Evolutionary conservation across 2,329 filamentous ascomycete species (phyloP).

Genomic region (Calonectria hongkongensis): DNA sequence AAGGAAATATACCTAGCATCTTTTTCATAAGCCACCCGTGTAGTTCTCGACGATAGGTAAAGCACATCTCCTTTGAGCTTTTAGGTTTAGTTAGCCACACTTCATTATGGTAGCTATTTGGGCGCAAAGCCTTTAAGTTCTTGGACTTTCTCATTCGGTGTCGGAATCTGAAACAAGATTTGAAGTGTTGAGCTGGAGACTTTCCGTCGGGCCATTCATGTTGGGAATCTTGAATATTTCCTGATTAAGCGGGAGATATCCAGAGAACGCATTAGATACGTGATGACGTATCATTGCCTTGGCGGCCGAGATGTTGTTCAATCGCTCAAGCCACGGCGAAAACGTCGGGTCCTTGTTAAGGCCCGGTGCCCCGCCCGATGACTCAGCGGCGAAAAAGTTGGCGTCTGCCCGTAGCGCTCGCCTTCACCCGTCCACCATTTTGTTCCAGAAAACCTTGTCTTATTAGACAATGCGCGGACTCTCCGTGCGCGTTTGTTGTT

Average conservation of each 20-base stretch:
- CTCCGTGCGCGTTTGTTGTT: neutral
- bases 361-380: constrained; percentile 1
- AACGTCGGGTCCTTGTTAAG: neutral
- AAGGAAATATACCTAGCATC: no score
- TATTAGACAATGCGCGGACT: neutral
- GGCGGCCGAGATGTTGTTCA: neutral
- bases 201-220: neutral
- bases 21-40: no score
- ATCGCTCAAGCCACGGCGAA: neutral
- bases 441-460: constrained; percentile 4
- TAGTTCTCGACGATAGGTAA: no score
- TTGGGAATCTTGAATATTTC: neutral
- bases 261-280: neutral
- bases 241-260: neutral
- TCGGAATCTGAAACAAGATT: neutral
- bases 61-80: no score
- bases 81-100: no score
- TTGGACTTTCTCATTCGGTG: neutral
- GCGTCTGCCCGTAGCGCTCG: neutral
- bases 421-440: neutral
- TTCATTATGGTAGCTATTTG: no score
- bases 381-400: neutral
- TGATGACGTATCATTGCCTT: neutral
- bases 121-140: neutral
- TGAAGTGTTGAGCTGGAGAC: neutral